phyloP scores from a whole-genome alignment of 192 early-diverging fungal genomes.

The Podila minutissima region DNA sequence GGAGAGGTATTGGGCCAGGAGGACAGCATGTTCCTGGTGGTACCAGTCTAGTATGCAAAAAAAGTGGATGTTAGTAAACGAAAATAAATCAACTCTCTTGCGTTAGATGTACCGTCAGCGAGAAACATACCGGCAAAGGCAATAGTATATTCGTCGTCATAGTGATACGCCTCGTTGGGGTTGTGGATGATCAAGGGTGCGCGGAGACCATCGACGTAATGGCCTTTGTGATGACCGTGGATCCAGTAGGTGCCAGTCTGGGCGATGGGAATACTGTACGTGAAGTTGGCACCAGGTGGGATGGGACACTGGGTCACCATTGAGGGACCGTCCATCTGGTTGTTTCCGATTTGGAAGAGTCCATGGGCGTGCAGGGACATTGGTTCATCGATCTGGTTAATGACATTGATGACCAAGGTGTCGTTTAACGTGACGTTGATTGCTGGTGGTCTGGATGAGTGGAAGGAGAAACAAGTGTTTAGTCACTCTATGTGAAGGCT shows the following conservation, averaged over 20 bases:
- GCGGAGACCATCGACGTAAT: conserved; percentile 77
- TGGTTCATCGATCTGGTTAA: conserved; percentile 55
- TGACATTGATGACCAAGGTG: conserved; percentile 28
- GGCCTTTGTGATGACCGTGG: conserved; percentile 66
- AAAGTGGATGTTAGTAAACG: too few species aligned
- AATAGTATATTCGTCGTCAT: conserved; percentile 68
- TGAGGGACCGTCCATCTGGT: conserved; percentile 67
- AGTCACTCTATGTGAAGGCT: conserved; percentile 52
- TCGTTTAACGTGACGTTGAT: conserved; percentile 47
- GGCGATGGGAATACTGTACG: conserved; percentile 59
- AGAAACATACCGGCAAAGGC: conserved; percentile 67
- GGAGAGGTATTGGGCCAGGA: conserved; percentile 67
- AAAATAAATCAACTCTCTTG: too few species aligned
- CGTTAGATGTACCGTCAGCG: neutral
- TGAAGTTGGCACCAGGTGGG: conserved; percentile 60
- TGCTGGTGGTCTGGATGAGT: conserved; percentile 18
- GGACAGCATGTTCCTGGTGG: conserved; percentile 61
- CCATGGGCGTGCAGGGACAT: conserved; percentile 73
- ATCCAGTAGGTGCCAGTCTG: conserved; percentile 77
- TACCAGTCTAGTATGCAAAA: conserved; percentile 57
- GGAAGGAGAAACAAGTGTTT: conserved; percentile 28
- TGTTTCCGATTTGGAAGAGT: conserved; percentile 66
- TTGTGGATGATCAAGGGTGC: conserved; percentile 71
- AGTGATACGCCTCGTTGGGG: conserved; percentile 50
- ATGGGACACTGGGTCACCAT: conserved; percentile 72